Evolutionary conservation across 2,329 filamentous ascomycete genomes (phyloP), one percentile per base, ranked within the genome.

Genomic region (Trichoderma breve): DNA sequence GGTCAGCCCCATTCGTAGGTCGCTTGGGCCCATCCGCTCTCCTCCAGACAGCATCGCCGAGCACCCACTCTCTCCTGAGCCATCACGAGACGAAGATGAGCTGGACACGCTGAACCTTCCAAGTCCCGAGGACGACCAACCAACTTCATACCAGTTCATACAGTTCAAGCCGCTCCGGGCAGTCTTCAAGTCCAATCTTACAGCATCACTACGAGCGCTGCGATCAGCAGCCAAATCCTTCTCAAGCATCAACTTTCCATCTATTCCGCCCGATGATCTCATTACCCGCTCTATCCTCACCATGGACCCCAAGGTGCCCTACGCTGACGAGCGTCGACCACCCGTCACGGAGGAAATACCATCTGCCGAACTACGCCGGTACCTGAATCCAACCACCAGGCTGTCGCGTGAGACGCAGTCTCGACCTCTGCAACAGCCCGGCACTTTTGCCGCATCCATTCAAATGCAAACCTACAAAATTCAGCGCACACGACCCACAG

Each of bases 401-500:
- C 76, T 77, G 71, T 80, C 76, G 71, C 78, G 78, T 53, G 81
- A 76, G 72, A 76, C 73, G 30, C 79, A 73, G 47, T 77, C 79
- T 14, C 78, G 79, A 39, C 74, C 76, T 9, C 75, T 76, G 43
- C 70, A 76, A 32, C 55, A 73, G 64, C 71, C 82, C 70, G 80
- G 83, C 73, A 82, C 82, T 67, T 91, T 88, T 76, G 90, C 89
- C 15, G 89, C 90, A 30, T 91, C 90, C 2, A 92, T 92, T 72
- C 90, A 92, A 78, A 91, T 92, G 90, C 89, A 91, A 77, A 92
- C 90, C 0, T 92, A 92, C 83, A 89, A 89, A 77, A 85, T 89
- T 39, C 86, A 86, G 76, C 84, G 84, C 43, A 85, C 84, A 32
- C 83, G 82, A 73, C 82, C 81, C 66, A 76, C 80, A 51, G 76